Conservation (phyloP, 2,329 filamentous ascomycete genomes). For the Hyphodiscus sp. region DNA sequence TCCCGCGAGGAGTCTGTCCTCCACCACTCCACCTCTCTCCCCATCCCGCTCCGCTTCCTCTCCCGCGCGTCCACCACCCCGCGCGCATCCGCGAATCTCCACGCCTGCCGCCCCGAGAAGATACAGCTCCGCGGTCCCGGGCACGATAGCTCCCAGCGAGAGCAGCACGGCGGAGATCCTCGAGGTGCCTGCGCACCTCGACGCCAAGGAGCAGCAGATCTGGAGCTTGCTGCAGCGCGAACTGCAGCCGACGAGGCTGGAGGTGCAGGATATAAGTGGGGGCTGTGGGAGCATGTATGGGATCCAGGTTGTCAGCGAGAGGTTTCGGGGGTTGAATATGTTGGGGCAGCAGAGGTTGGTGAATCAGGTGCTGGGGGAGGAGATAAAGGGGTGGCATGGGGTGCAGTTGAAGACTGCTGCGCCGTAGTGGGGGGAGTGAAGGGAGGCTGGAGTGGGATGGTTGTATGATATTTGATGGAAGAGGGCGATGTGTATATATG, state of each 20-base stretch:
- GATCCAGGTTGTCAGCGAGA: conserved; percentile 66
- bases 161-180: conserved; percentile 6
- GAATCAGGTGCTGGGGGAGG: conserved; percentile 64
- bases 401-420: conserved; percentile 69
- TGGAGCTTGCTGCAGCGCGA: conserved; percentile 39
- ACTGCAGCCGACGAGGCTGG: conserved; percentile 27
- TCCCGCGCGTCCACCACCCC: too few species aligned
- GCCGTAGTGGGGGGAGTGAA: conserved; percentile 11
- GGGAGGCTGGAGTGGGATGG: not conserved
- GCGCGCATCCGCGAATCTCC: too few species aligned
- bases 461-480: too few species aligned
- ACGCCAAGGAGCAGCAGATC: conserved; percentile 51
- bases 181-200: conserved; percentile 44
- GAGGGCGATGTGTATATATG: too few species aligned
- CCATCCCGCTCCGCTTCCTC: too few species aligned
- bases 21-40: not conserved
- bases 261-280: conserved; percentile 70
- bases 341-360: conserved; percentile 81
- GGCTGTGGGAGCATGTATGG: conserved; percentile 86
- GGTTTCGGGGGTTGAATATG: conserved; percentile 64
- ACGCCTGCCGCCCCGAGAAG: not conserved
- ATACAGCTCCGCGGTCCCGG: conserved; percentile 9
- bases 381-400: conserved; percentile 78
- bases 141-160: conserved; percentile 9
- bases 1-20: not conserved